Base-by-base conservation (phyloP, 2,329 filamentous ascomycete genomes). In the Venturiaceae sp. region DNA sequence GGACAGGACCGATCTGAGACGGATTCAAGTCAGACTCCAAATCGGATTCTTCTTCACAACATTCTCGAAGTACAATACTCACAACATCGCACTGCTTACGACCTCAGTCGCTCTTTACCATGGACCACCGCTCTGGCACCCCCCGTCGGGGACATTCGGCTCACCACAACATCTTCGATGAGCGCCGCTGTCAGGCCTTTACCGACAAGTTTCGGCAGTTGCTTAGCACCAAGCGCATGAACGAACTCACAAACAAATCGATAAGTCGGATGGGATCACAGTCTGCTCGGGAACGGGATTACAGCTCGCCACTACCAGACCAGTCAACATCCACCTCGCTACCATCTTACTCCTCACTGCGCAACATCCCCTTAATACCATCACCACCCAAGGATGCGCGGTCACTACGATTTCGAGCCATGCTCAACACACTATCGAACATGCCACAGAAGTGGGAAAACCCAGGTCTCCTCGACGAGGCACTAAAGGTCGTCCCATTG, bases 371-470 rank as follows among this genome's bases (percentile, higher is more conserved):
- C 32, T 81, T 86, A 62, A 77, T 87, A 55, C 92, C 94, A 3
- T 86, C 86, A 13, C 81, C 90, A 26, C 92, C 94, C 6, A 70
- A 68, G 47, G 77, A 80, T 63, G 67, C 70, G 54, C 75, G 75
- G 57, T 77, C 75, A 13, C 64, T 78, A 39, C 75, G 76, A 55
- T 79, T 80, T 68, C 73, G 74, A 62, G 95, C 87, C 73, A 82
- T 95, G 61, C 81, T 97, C 47, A 82, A 95, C 64, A 90, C 89
- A 21, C 75, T 97, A 21, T 96, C 92, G 16, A 81, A 88, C 60
- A 96, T 91, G 50, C 94, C 94, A 19, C 88, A 86, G 21, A 94
- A 92, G 70, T 99, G 95, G 76, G 94, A 99, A 73, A 97, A 99
- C 72, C 92, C 94, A 0, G 94, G 94, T 36, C 77, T 97, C 11